Percentiles rank a stretch among this genome's conserved stretches.
phyloP scores from a whole-genome alignment of 495 filamentous ascomycete genomes.

The Lepidopterella palustris region DNA sequence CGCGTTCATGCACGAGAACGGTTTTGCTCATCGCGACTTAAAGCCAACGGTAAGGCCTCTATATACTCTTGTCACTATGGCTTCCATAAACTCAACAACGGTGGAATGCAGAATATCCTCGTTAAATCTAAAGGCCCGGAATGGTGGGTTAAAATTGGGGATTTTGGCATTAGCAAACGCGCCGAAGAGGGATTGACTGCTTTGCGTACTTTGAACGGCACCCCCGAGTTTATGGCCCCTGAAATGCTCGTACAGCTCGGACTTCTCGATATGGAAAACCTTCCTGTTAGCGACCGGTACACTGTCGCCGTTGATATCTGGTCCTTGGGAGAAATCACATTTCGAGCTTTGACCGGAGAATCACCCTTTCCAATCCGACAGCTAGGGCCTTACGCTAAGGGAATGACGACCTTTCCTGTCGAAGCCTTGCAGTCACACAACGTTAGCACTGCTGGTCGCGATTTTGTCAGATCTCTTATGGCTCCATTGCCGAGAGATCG shows the following conservation, averaged over 20 bases:
- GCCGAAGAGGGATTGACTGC: constrained; percentile 17
- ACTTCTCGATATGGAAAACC: background rate
- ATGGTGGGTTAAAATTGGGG: constrained; percentile 27
- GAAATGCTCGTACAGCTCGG: constrained; percentile 24
- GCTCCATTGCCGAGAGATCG: background rate
- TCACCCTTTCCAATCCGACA: background rate
- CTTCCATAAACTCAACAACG: background rate
- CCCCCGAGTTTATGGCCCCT: constrained; percentile 28
- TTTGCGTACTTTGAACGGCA: constrained; percentile 20
- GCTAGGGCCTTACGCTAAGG: background rate
- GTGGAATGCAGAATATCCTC: constrained; percentile 24
- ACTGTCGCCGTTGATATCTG: constrained; percentile 8
- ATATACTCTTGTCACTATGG: background rate
- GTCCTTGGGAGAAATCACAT: constrained; percentile 15
- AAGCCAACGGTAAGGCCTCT: constrained; percentile 23
- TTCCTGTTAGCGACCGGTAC: background rate
- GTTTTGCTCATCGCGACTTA: constrained; percentile 32
- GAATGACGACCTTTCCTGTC: background rate
- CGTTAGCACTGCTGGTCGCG: background rate
- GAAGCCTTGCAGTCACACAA: background rate
- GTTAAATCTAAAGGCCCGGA: constrained; percentile 16
- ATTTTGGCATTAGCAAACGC: constrained; percentile 29
- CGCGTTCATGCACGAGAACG: constrained; percentile 23
- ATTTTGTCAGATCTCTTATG: background rate
- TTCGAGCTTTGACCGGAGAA: constrained; percentile 4